phyloP scores from a whole-genome alignment of 352 stramenopile genomes.

The Phytophthora palmivora region DNA sequence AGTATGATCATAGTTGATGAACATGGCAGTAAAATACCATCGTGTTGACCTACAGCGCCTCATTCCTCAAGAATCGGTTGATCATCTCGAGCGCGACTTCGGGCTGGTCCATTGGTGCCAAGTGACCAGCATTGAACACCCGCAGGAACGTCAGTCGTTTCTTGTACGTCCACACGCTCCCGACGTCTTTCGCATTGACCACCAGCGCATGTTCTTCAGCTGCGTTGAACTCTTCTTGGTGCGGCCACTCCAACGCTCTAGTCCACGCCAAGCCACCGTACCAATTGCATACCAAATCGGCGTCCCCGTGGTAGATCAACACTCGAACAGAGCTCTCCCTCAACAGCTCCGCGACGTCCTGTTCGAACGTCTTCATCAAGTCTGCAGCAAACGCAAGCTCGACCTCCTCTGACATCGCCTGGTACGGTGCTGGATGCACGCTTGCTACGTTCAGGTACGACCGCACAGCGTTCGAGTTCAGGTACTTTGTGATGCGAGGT shows the following conservation, averaged over 20 bases:
- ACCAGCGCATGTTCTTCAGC: conserved; percentile 29
- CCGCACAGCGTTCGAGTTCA: conserved; percentile 63
- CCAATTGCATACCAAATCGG: conserved; percentile 98
- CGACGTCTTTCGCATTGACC: conserved; percentile 15
- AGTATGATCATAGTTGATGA: no score
- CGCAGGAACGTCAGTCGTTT: conserved; percentile 53
- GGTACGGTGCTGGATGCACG: conserved; percentile 63
- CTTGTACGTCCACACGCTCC: conserved; percentile 25
- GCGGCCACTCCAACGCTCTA: conserved; percentile 89
- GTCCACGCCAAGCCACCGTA: conserved; percentile 95
- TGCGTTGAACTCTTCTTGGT: conserved; percentile 84
- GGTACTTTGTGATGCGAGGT: conserved; percentile 40
- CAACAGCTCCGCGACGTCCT: conserved; percentile 89
- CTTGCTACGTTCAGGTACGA: conserved; percentile 35
- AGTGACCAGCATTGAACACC: conserved; percentile 59
- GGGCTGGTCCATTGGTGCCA: conserved; percentile 61
- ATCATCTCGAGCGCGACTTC: conserved; percentile 57
- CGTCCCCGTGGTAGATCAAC: conserved; percentile 97
- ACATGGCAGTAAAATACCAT: no score
- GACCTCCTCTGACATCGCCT: conserved; percentile 28
- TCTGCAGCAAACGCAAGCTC: conserved; percentile 57
- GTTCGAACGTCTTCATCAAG: conserved; percentile 93
- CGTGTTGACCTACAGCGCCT: conserved; percentile 11
- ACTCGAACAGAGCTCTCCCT: conserved; percentile 59
- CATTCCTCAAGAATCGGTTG: conserved; percentile 59